Conservation (phyloP, 2,329 filamentous ascomycete genomes). For the Nothophaeocryptopus gaeumannii region DNA sequence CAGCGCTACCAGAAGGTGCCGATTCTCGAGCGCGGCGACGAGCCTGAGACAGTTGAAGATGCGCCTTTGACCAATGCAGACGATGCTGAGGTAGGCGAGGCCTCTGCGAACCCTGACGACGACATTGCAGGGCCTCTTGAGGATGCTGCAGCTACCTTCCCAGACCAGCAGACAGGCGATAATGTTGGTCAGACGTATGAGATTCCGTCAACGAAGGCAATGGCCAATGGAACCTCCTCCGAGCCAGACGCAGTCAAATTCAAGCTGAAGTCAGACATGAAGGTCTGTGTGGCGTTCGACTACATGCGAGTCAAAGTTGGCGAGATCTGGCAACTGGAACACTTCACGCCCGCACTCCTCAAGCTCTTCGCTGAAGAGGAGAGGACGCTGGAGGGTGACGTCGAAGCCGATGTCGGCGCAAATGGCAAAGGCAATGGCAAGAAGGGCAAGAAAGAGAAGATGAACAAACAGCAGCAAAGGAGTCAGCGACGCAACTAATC, state of each 20-base stretch:
- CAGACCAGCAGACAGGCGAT: slow-evolving; percentile 16
- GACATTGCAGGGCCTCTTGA: slow-evolving; percentile 29
- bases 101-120: slow-evolving; percentile 15
- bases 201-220: slow-evolving; percentile 17
- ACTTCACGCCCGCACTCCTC: slow-evolving; percentile 59
- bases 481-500: slow-evolving; percentile 21
- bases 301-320: slow-evolving; percentile 71
- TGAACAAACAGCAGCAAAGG: slow-evolving; percentile 28
- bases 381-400: slow-evolving; percentile 23
- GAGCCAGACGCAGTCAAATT: slow-evolving; percentile 30
- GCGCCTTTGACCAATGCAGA: slow-evolving; percentile 8
- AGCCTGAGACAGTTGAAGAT: slow-evolving; percentile 23
- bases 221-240: background rate
- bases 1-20: slow-evolving; percentile 84
- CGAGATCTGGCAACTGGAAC: slow-evolving; percentile 65
- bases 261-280: slow-evolving; percentile 52
- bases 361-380: slow-evolving; percentile 53
- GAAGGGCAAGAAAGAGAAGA: slow-evolving; percentile 14
- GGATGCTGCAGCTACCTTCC: slow-evolving; percentile 26
- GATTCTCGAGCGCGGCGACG: slow-evolving; percentile 45
- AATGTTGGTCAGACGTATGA: slow-evolving; percentile 22
- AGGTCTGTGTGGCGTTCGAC: slow-evolving; percentile 72
- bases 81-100: slow-evolving; percentile 17
- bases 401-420: slow-evolving; percentile 3
- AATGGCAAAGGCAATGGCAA: slow-evolving; percentile 6